phyloP scores from a whole-genome alignment of 1,139 yeast genomes.

The Geotrichum cucujoidarum region DNA sequence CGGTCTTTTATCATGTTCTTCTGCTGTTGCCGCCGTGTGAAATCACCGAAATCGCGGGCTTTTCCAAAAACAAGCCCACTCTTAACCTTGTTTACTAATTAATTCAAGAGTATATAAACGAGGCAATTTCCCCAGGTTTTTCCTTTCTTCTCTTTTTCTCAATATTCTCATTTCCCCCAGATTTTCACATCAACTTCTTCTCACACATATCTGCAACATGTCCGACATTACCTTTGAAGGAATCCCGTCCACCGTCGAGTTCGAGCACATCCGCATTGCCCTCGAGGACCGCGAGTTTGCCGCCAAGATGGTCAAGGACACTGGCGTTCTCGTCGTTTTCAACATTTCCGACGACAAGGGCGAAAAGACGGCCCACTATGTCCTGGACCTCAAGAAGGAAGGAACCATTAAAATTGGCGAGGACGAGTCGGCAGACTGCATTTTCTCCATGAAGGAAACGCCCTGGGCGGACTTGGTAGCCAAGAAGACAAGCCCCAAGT shows the following conservation, averaged over 20 bases:
- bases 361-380: conserved; percentile 2
- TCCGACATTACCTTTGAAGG: conserved; percentile 1
- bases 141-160: too few relatives aligned
- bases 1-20: too few relatives aligned
- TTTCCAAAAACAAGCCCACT: too few relatives aligned
- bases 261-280: conserved; percentile 2
- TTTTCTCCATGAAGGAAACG: conserved; percentile 1
- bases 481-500: conserved; percentile 9
- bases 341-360: conserved; percentile 1
- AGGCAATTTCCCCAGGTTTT: too few relatives aligned
- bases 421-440: conserved; percentile 3
- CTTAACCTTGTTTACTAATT: too few relatives aligned
- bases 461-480: not conserved
- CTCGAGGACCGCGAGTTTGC: conserved; percentile 3
- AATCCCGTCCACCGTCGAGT: conserved; percentile 9
- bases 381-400: conserved; percentile 11
- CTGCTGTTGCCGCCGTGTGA: too few relatives aligned
- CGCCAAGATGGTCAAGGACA: conserved; percentile 1
- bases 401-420: conserved; percentile 4
- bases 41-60: too few relatives aligned
- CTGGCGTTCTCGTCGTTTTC: conserved; percentile 4
- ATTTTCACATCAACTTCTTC: too few relatives aligned
- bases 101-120: too few relatives aligned
- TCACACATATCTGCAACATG: conserved; percentile 5
- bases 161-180: too few relatives aligned